Evolutionary conservation across 2,329 filamentous ascomycete genomes (phyloP), one percentile per base, ranked within the genome.

Genomic region (Phyllosticta capitalensis): DNA sequence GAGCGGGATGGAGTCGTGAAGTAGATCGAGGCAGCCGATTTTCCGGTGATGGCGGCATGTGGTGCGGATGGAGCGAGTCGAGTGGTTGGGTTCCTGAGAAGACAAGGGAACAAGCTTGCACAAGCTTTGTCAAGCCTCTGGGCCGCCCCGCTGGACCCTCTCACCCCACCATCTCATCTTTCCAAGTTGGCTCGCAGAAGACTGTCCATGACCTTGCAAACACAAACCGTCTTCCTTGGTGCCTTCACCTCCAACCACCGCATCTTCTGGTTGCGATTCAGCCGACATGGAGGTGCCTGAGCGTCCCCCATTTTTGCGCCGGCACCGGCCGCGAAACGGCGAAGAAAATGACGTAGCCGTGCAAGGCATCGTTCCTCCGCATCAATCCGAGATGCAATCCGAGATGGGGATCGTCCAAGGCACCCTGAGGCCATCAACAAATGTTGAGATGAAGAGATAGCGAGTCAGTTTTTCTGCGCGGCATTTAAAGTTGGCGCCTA

Each of bases 61-160:
- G 54, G 26, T 45, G 54, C 54, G 28, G 20, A 14, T 55, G 6
- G 21, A 24, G 17, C 28, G 52, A 28, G 52, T 28, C 52, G 33
- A 9, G 26, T 33, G 26, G 26, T 24, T 12, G 9, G 52, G 52
- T 33, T 19, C 24, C n/a, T 21, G 52, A 22, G 20, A 7, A 24
- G 19, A 21, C 14, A 21, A 48, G 38, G 45, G n/a, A n/a, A 53
- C 33, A 58, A 58, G 56, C 56, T 58, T 54, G 24, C 33, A 26
- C 33, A 59, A 59, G 56, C 33, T 54, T 49, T 24, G 51, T 19
- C 49, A 45, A 50, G 30, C 28, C 10, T 30, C 5, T 57, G 19
- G 24, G 30, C 50, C 50, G 7, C 50, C 12, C 38, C 7, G 3
- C 38, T 7, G 14, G 17, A 17, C 7, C 38, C 38, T n/a, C 38